Conservation (phyloP, 2,329 filamentous ascomycete genomes). For the Penicillium capsulatum region DNA sequence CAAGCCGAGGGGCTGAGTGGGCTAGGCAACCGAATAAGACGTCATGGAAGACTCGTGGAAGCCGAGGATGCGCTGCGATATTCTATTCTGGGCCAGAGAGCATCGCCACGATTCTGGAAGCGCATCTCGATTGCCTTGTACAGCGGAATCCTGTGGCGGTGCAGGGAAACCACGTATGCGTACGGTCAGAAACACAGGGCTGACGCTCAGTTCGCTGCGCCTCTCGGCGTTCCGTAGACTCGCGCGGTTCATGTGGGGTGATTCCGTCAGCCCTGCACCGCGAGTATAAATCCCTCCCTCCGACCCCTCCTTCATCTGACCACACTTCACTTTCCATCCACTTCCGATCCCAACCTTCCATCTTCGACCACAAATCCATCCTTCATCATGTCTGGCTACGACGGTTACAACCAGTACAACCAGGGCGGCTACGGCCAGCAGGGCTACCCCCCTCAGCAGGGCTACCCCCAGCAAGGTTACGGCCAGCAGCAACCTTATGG, state of each 20-base stretch:
- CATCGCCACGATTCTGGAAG: background rate
- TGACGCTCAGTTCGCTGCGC: constrained; percentile 4
- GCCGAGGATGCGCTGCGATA: background rate
- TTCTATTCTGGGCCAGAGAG: background rate
- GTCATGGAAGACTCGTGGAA: background rate
- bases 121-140: no score
- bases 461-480: constrained; percentile 19
- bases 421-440: constrained; percentile 13
- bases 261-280: constrained; percentile 20
- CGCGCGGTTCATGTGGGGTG: constrained; percentile 13
- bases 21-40: constrained; percentile 4
- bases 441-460: constrained; percentile 7
- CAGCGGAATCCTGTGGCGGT: constrained; percentile 4
- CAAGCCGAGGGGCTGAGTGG: background rate
- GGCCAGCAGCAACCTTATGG: constrained; percentile 7
- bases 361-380: constrained; percentile 8
- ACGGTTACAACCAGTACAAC: constrained; percentile 27
- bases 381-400: constrained; percentile 26
- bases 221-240: constrained; percentile 11
- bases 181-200: background rate
- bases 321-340: constrained; percentile 4
- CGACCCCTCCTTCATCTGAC: constrained; percentile 1
- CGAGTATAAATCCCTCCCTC: constrained; percentile 1
- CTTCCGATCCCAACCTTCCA: constrained; percentile 3
- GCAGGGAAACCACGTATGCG: background rate